These are phyloP conservation scores for Rhizoclosmatium globosum DNA, from an alignment of 192 early-diverging fungal genomes.

Conservation along the genomic window DNA sequence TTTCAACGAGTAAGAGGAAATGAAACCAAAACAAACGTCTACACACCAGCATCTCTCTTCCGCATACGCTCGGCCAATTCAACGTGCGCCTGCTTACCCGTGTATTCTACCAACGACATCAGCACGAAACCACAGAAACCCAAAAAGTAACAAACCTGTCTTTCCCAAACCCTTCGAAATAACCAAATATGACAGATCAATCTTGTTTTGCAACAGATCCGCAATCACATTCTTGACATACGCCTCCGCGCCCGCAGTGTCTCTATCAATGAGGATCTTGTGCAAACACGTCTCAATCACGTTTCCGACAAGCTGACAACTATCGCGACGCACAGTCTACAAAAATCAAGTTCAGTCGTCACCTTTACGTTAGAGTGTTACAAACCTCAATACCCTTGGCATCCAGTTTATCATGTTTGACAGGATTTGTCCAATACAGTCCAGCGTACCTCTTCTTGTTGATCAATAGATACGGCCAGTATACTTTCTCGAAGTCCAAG, in stretches of 20 bases:
- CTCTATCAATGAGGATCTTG: slow-evolving; percentile 89
- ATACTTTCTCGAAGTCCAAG: too few species aligned
- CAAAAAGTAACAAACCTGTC: slow-evolving; percentile 56
- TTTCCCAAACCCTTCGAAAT: slow-evolving; percentile 96
- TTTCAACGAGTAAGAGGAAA: background rate
- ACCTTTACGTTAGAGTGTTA: background rate
- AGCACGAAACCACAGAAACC: slow-evolving; percentile 3
- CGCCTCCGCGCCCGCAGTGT: slow-evolving; percentile 83
- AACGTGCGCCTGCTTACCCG: slow-evolving; percentile 93
- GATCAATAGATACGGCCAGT: too few species aligned
- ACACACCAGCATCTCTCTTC: slow-evolving; percentile 82
- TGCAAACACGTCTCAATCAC: too few species aligned
- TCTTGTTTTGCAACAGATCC: slow-evolving; percentile 95
- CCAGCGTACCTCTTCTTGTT: too few species aligned
- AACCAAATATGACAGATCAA: slow-evolving; percentile 95
- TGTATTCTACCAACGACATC: slow-evolving; percentile 72
- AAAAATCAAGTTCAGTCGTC: too few species aligned
- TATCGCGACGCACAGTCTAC: too few species aligned
- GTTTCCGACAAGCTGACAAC: slow-evolving; percentile 87
- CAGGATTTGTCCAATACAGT: too few species aligned
- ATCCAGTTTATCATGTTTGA: too few species aligned
- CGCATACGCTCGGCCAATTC: slow-evolving; percentile 96
- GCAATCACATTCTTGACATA: slow-evolving; percentile 90
- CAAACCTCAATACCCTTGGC: slow-evolving; percentile 8
- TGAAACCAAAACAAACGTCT: background rate